Percentiles rank a stretch among this genome's conserved stretches.
These are phyloP conservation scores for Pseudogymnoascus sp. DNA, from an alignment of 2,329 filamentous ascomycete species.

Conservation along the genomic window DNA sequence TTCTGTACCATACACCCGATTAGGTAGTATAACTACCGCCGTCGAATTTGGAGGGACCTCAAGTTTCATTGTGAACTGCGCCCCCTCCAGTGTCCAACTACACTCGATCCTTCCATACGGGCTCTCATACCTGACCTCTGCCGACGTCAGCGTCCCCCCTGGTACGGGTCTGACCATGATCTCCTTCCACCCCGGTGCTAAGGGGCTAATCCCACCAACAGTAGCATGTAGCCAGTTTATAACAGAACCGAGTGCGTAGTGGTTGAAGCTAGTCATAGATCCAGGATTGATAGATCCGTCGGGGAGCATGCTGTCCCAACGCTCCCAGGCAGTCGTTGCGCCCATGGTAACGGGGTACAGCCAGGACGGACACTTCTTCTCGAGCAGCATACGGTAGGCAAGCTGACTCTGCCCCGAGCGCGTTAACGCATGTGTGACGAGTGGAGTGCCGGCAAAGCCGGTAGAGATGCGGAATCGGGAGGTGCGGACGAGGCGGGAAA, in stretches of 20 bases:
- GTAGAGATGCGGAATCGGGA: constrained; percentile 24
- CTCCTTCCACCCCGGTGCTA: constrained; percentile 27
- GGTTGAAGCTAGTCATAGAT: constrained; percentile 32
- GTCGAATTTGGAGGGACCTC: constrained; percentile 21
- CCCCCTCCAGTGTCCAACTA: constrained; percentile 17
- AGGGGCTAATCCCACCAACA: constrained; percentile 28
- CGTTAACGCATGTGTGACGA: constrained; percentile 18
- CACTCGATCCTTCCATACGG: constrained; percentile 26
- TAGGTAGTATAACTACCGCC: constrained; percentile 16
- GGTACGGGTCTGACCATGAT: constrained; percentile 27
- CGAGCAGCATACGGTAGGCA: constrained; percentile 33
- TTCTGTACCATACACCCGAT: neutral
- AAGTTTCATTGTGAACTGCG: constrained; percentile 17
- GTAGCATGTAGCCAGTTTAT: constrained; percentile 30
- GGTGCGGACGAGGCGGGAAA: constrained; percentile 18
- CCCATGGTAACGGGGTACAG: constrained; percentile 32
- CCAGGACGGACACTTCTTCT: constrained; percentile 31
- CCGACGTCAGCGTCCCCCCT: constrained; percentile 26
- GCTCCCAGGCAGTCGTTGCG: constrained; percentile 33
- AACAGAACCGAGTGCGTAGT: constrained; percentile 31
- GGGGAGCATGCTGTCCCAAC: constrained; percentile 31
- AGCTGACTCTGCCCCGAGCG: constrained; percentile 16
- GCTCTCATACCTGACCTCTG: constrained; percentile 24
- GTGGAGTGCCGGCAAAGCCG: constrained; percentile 27
- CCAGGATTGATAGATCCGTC: constrained; percentile 30